Base-by-base conservation (phyloP, 306 rosid genomes). In the Fragaria ananassa region DNA sequence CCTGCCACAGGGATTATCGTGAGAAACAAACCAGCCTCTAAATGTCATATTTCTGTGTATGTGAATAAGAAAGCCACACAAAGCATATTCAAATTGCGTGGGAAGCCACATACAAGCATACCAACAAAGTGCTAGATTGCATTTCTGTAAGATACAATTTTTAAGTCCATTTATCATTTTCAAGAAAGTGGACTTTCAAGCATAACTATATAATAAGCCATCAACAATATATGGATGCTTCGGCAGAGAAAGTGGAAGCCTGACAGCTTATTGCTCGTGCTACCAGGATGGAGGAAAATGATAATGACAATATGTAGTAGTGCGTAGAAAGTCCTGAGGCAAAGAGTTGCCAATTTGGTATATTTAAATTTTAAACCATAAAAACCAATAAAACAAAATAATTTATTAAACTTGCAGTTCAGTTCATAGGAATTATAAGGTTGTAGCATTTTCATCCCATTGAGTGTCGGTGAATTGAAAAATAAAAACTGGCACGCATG, bases 1-100 rank as follows among this genome's bases (percentile, higher is more conserved):
- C 88, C 98, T 93, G 89, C 65, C 74, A 84, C 31, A 67, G 81
- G 57, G 25, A 81, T 79, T 42, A 80, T 58, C 76, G 74, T 82
- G 83, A 86, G 78, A 81, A 71, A 82, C 44, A 68, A 84, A 81
- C 79, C 77, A 78, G 79, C 88, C 79, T 78, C 79, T 76, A 70
- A 78, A 81, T 70, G 10, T 62, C 57, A 44, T 54, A 60, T 12
- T 61, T 74, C 44, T 60, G 46, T 44, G 25, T 2, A 57, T 1
- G 31, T 27, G 44, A 60, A 18, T 23, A 6, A 35, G 46, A 29
- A 56, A 74, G 46, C 71, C 42, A 23, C 31, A 45, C 5, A 2
- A 37, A 21, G 45, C 76, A 57, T 23, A 68, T 34, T 31, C 34
- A 74, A 21, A 68, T 39, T 74, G 81, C 1, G 31, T 19, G 47